These are phyloP conservation scores for Kwoniella sp. DNA, from an alignment of 768 basidiomycete genomes.

Conservation along the genomic window DNA sequence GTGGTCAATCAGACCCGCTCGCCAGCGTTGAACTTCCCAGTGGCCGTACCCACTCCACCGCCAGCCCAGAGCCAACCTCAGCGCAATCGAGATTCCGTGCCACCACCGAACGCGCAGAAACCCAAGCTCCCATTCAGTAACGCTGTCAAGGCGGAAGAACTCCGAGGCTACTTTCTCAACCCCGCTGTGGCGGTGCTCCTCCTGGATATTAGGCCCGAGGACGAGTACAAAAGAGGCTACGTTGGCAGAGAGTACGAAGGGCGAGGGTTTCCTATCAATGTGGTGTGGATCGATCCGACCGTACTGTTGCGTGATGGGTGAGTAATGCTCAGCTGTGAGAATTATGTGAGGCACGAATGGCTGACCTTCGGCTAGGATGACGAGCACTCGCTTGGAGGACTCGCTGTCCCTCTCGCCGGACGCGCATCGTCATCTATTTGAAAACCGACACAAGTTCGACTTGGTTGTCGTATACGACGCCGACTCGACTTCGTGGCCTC, in stretches of 20 bases:
- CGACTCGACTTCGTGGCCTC: conserved; percentile 55
- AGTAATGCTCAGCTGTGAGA: conserved; percentile 34
- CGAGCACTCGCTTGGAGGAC: conserved; percentile 65
- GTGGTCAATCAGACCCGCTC: conserved; percentile 2
- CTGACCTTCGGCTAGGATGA: conserved; percentile 56
- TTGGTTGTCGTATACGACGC: conserved; percentile 78
- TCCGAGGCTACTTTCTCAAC: conserved; percentile 60
- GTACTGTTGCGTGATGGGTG: conserved; percentile 68
- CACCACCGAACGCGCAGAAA: conserved; percentile 47
- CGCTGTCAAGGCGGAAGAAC: conserved; percentile 59
- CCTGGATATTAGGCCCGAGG: conserved; percentile 75
- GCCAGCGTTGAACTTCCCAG: conserved; percentile 17
- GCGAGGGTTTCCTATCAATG: conserved; percentile 32
- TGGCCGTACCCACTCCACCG: conserved; percentile 26
- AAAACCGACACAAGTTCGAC: conserved; percentile 81
- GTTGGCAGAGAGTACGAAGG: conserved; percentile 59
- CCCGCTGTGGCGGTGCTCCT: conserved; percentile 62
- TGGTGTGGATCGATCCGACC: conserved; percentile 80
- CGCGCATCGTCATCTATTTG: conserved; percentile 68
- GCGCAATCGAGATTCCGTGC: conserved; percentile 1
- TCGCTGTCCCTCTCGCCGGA: conserved; percentile 67
- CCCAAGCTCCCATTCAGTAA: conserved; percentile 60
- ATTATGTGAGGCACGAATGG: not conserved
- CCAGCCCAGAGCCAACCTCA: conserved; percentile 1
- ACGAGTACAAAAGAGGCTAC: conserved; percentile 69